A percentile compares a stretch with the other conserved stretches of the same genome.
Conservation (phyloP, 371 early-diverging fungal species). For the Circinella umbellata region DNA sequence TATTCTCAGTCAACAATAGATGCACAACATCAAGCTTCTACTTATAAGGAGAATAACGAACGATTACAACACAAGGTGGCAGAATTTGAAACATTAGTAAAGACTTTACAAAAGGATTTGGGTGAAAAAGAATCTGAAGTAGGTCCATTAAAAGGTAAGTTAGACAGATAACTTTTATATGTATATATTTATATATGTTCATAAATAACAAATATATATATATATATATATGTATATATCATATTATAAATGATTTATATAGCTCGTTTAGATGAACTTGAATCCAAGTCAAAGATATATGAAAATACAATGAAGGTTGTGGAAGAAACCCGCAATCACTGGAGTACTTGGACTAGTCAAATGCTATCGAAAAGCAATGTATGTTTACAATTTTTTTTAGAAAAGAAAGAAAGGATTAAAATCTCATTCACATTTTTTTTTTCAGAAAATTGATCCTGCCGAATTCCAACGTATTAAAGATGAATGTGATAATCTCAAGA, state of each 20-base stretch:
- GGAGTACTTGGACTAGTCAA: neutral
- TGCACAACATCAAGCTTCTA: conserved; percentile 20
- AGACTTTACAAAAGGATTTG: neutral
- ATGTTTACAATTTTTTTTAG: neutral
- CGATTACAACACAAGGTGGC: neutral
- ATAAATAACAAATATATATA: too few species aligned
- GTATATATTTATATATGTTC: too few species aligned
- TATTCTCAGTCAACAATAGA: conserved; percentile 8
- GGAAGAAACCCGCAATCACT: neutral
- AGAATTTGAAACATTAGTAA: neutral
- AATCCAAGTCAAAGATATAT: neutral
- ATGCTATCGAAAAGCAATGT: conserved; percentile 1
- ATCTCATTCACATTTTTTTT: neutral
- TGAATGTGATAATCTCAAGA: conserved; percentile 2
- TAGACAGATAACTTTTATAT: too few species aligned
- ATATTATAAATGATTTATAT: neutral
- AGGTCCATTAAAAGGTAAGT: neutral
- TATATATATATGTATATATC: too few species aligned
- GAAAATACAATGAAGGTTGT: conserved; percentile 3
- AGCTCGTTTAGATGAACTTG: neutral
- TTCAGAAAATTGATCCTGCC: neutral
- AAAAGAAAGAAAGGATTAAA: too few species aligned
- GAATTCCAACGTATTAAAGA: neutral
- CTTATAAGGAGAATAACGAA: conserved; percentile 20
- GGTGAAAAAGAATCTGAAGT: neutral